A percentile compares a stretch with the other conserved stretches of the same genome.
Evolutionary conservation across 148 eudicot genomes (phyloP).

Genomic region (Cornus controversa): DNA sequence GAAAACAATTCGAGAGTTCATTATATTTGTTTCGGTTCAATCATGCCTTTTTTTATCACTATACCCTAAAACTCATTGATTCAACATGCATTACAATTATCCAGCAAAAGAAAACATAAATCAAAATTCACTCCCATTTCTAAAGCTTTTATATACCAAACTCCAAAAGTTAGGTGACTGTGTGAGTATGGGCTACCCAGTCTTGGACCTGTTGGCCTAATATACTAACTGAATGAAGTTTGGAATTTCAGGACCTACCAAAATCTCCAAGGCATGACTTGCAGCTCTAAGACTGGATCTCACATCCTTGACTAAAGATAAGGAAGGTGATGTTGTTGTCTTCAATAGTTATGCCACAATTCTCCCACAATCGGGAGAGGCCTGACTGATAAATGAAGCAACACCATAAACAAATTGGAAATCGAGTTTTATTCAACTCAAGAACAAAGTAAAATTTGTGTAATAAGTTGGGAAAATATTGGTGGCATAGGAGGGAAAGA

Average conservation of each 20-base stretch:
- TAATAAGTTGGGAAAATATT: no score
- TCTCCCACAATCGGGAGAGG: not conserved
- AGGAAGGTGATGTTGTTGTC: not conserved
- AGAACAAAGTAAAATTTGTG: no score
- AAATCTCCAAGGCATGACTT: not conserved
- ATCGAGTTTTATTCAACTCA: no score
- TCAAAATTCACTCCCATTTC: not conserved
- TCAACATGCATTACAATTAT: not conserved
- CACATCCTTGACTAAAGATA: not conserved
- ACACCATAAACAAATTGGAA: no score
- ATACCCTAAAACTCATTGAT: not conserved
- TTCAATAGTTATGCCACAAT: not conserved
- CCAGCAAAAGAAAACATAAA: no score
- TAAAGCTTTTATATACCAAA: not conserved
- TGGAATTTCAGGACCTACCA: not conserved
- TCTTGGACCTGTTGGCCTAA: not conserved
- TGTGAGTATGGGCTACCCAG: not conserved
- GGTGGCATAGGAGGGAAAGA: no score
- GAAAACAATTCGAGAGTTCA: not conserved
- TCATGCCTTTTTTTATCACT: not conserved
- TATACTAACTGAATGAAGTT: no score
- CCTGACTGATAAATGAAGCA: not conserved
- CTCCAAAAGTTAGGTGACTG: not conserved
- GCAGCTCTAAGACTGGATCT: not conserved
- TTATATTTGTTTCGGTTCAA: not conserved